A percentile compares a stretch with the other conserved stretches of the same genome.
phyloP scores from a whole-genome alignment of 2,329 filamentous ascomycete genomes.

The Neonectria faginata region DNA sequence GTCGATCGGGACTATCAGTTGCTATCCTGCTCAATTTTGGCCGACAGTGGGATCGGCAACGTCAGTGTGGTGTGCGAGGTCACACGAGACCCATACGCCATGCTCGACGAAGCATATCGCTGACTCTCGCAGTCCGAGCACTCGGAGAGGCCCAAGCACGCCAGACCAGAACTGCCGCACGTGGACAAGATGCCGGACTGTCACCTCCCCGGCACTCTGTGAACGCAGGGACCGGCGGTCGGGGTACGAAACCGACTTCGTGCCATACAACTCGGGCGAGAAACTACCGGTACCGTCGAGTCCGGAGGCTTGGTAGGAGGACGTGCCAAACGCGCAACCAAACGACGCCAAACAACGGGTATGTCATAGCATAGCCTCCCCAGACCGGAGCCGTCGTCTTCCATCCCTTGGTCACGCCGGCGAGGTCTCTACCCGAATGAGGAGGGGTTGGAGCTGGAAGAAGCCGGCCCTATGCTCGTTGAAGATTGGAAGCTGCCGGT shows the following conservation, averaged over 20 bases:
- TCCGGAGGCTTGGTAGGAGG: conserved; percentile 10
- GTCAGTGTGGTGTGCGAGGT: background rate
- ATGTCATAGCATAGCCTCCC: conserved; percentile 7
- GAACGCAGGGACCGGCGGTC: conserved; percentile 18
- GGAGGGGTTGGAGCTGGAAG: conserved; percentile 2
- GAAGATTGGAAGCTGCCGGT: conserved; percentile 2
- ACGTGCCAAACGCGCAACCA: background rate
- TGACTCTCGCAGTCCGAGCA: conserved; percentile 14
- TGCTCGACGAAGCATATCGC: conserved; percentile 1
- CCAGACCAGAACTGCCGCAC: conserved; percentile 14
- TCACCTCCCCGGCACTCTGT: background rate
- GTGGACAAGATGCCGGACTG: conserved; percentile 9
- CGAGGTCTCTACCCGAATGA: conserved; percentile 9
- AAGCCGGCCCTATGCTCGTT: conserved; percentile 5
- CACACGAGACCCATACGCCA: background rate
- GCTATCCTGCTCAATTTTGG: background rate
- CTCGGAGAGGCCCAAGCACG: conserved; percentile 11
- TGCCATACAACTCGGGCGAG: conserved; percentile 6
- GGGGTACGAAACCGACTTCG: conserved; percentile 2
- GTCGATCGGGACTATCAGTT: conserved; percentile 17
- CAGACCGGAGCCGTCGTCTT: conserved; percentile 9
- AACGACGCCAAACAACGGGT: background rate
- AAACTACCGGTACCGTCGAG: background rate
- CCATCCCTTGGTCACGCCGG: conserved; percentile 10
- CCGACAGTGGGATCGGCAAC: conserved; percentile 14